Percentiles rank a stretch among this genome's conserved stretches.
Conservation (phyloP, 2,329 filamentous ascomycete species). For the Camptophora hylomeconis region DNA sequence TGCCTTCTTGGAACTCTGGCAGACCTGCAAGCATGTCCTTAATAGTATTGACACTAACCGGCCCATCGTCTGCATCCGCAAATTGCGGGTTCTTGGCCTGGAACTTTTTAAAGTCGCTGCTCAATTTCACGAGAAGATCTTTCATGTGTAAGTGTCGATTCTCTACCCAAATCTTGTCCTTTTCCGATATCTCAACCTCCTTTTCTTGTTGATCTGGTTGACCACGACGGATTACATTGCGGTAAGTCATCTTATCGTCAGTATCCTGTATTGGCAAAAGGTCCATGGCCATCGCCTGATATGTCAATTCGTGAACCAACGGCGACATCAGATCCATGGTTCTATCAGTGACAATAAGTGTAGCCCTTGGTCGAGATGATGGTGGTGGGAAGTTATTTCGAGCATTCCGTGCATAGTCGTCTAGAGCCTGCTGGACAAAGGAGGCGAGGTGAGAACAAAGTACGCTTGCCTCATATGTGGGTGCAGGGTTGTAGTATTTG, state of each 20-base stretch:
- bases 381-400: conserved; percentile 58
- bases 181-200: conserved; percentile 81
- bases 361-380: conserved; percentile 60
- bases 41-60: conserved; percentile 74
- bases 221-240: conserved; percentile 65
- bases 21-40: conserved; percentile 94
- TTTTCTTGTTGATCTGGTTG: conserved; percentile 60
- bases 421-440: conserved; percentile 83
- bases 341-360: conserved; percentile 77
- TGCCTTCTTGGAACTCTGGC: conserved; percentile 89
- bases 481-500: conserved; percentile 69
- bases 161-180: conserved; percentile 89
- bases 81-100: conserved; percentile 86
- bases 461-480: conserved; percentile 75
- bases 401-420: conserved; percentile 76
- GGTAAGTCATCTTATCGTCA: conserved; percentile 72
- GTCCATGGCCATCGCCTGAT: conserved; percentile 96
- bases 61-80: conserved; percentile 56
- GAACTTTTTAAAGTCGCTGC: conserved; percentile 86
- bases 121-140: conserved; percentile 86
- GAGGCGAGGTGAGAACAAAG: conserved; percentile 77
- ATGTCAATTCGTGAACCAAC: conserved; percentile 89
- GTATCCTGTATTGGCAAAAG: conserved; percentile 76
- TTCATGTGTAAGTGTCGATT: conserved; percentile 96
- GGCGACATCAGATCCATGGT: conserved; percentile 87